These are phyloP conservation scores for Anethum foeniculum DNA, from an alignment of 140 eudicot genomes.

Conservation along the genomic window DNA sequence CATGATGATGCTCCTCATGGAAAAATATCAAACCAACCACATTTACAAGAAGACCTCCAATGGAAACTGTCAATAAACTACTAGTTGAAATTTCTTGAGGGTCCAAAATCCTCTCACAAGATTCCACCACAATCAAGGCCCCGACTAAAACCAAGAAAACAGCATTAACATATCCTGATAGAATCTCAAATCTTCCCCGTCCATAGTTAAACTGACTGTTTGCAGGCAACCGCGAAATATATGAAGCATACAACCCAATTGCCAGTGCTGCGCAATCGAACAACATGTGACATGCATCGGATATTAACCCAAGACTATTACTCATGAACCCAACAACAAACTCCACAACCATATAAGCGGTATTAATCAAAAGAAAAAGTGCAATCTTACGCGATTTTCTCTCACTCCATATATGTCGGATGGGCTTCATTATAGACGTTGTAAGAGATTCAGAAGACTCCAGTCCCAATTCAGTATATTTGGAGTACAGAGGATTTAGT, in stretches of 20 bases:
- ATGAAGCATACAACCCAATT: conserved; percentile 88
- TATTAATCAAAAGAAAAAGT: conserved; percentile 79
- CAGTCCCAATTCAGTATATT: conserved; percentile 53
- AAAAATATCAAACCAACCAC: conserved; percentile 81
- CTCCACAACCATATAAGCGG: conserved; percentile 88
- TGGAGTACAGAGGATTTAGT: conserved; percentile 37
- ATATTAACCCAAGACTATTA: conserved; percentile 94
- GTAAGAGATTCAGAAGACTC: conserved; percentile 51
- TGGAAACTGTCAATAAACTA: conserved; percentile 69
- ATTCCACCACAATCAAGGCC: conserved; percentile 75
- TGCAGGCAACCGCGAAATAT: conserved; percentile 77
- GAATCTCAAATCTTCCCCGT: conserved; percentile 94
- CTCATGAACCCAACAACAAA: conserved; percentile 94
- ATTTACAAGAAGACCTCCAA: conserved; percentile 92
- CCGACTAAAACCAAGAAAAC: conserved; percentile 93
- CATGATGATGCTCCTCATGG: conserved; percentile 97
- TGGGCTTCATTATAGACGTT: conserved; percentile 42
- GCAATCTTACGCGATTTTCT: conserved; percentile 93
- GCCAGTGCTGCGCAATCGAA: conserved; percentile 98
- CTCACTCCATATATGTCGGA: conserved; percentile 74
- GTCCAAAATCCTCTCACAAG: conserved; percentile 85
- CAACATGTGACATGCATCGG: conserved; percentile 98
- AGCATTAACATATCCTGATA: conserved; percentile 91
- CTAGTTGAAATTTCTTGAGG: conserved; percentile 90
- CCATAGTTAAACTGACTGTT: conserved; percentile 72